Base-by-base conservation (phyloP, 2,329 filamentous ascomycete species). In the Chrysoporthe austroafricana region DNA sequence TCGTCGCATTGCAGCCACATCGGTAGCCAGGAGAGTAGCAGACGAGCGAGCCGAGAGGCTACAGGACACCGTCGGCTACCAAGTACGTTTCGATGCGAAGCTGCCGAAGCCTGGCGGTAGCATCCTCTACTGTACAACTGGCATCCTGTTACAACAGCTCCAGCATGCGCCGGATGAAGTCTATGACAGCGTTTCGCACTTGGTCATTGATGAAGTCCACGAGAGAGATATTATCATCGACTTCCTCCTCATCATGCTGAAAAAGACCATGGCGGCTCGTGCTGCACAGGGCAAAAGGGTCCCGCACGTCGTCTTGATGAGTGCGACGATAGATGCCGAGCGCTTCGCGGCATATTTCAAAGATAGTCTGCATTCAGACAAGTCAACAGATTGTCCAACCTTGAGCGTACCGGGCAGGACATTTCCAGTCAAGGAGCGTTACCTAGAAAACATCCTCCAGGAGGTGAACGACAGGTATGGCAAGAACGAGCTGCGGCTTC, bases 101-200 rank as follows among this genome's bases (percentile, higher is more conserved):
- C 66, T 73, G 11, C 77, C 82, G 5, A 67, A 67, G 8, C 69
- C 70, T 13, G 69, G 71, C 21, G 75, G 70, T 6, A 71, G 80
- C 66, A 82, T 86, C 69, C 80, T 76, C 1, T 86, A 81, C 72
- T 84, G 82, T 73, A 86, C 84, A 1, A 81, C 80, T 2, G 83
- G 83, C n/a, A 78, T 84, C 26, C 72, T 85, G 32, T 74, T 85
- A 36, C 78, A 79, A 63, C 77, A 81, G 66, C 74, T 86, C 26
- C 79, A 82, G 65, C 73, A 77, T 67, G 71, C 76, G 56, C 72
- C 77, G 2, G 78, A 83, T 64, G 72, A 74, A 1, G 71, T 79
- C 21, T 70, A 85, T 39, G 77, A 81, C 62, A 75, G 74, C 1
- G 72, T 79, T 42, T 83, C 83, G 3, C 82, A 86, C 70, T 74